Percentiles rank a stretch among this genome's conserved stretches.
phyloP scores from a whole-genome alignment of 2,329 filamentous ascomycete genomes.

The Penicillium expansum region DNA sequence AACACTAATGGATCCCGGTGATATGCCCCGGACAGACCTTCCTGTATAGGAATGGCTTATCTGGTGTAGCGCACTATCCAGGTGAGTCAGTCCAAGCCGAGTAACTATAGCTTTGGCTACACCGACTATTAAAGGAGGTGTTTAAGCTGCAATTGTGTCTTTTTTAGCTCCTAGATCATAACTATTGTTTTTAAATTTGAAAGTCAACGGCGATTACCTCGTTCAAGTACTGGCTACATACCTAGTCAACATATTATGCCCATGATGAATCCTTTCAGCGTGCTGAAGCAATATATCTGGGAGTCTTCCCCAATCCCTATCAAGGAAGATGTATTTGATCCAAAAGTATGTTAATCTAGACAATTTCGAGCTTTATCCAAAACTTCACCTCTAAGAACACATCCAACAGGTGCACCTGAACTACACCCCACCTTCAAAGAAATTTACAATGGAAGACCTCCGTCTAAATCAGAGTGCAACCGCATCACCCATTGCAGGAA shows the following conservation, averaged over 20 bases:
- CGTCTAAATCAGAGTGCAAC: slow-evolving; percentile 3
- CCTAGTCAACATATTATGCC: neutral
- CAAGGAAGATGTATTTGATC: slow-evolving; percentile 1
- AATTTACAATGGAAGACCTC: slow-evolving; percentile 14
- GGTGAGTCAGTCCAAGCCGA: neutral
- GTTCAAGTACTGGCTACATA: neutral
- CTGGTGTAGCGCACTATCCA: neutral
- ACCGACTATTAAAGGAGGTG: neutral
- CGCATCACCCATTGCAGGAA: slow-evolving; percentile 13
- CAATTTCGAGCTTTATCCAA: no score
- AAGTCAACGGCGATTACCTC: neutral
- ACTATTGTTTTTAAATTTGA: neutral
- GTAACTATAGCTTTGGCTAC: neutral
- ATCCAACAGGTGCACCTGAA: slow-evolving; percentile 15
- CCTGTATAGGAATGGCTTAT: slow-evolving; percentile 1
- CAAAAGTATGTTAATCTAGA: neutral
- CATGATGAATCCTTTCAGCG: neutral
- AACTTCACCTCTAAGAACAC: neutral
- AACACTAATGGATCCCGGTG: neutral
- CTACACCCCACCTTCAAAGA: slow-evolving; percentile 11
- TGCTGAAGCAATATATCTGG: neutral
- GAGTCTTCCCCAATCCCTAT: neutral
- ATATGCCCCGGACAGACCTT: slow-evolving; percentile 2
- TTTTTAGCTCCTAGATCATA: neutral
- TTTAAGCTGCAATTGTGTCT: neutral